A percentile compares a stretch with the other conserved stretches of the same genome.
Evolutionary conservation across 495 filamentous ascomycete species (phyloP).

Genomic region (Aspergillus olivimuriae): DNA sequence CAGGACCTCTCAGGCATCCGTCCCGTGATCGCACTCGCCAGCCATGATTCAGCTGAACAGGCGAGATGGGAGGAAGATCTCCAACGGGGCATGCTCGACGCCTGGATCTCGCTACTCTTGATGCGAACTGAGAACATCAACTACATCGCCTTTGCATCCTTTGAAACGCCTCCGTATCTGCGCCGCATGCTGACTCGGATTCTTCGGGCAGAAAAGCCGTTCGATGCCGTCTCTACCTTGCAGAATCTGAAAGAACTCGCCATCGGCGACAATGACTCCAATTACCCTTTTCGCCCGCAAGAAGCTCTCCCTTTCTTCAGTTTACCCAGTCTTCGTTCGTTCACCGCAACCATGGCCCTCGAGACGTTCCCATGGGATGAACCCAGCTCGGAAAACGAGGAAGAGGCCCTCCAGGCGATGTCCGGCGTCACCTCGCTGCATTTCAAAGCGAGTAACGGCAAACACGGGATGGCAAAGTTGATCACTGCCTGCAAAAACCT

Average conservation of each 20-base stretch:
- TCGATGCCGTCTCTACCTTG: background rate
- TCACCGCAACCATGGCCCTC: background rate
- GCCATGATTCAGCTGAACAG: background rate
- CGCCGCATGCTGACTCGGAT: background rate
- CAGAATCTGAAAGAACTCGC: background rate
- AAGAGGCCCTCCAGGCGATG: background rate
- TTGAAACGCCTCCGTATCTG: background rate
- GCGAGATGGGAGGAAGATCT: background rate
- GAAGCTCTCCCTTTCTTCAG: background rate
- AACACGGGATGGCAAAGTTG: background rate
- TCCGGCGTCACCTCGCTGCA: too few species aligned
- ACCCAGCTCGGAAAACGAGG: too few species aligned
- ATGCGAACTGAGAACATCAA: background rate
- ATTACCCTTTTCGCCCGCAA: background rate
- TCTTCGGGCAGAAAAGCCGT: background rate
- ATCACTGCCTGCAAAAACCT: background rate
- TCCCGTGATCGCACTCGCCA: background rate
- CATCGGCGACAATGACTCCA: background rate
- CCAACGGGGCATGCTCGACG: background rate
- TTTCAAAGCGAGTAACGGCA: background rate
- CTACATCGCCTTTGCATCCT: background rate
- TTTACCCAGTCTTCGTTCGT: background rate
- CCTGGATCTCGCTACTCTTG: background rate
- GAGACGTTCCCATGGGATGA: background rate
- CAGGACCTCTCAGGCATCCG: background rate